A percentile compares a stretch with the other conserved stretches of the same genome.
Evolutionary conservation across 129 eudicot species (phyloP).

Genomic region (Flaveria brownii): DNA sequence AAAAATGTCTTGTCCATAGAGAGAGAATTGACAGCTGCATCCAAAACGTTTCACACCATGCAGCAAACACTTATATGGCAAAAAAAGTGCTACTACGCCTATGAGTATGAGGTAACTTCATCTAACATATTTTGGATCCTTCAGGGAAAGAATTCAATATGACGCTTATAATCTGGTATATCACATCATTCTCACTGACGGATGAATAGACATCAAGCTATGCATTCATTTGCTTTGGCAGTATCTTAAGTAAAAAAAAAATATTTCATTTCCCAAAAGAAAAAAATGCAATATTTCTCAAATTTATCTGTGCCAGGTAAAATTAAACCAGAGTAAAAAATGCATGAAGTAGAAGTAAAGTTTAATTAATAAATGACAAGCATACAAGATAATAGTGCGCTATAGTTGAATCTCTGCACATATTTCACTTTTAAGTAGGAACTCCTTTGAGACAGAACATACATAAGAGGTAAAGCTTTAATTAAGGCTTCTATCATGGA

Average conservation of each 20-base stretch:
- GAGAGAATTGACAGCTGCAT: background rate
- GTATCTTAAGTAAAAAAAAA: background rate
- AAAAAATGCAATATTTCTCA: background rate
- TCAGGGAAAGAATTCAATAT: background rate
- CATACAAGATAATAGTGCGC: background rate
- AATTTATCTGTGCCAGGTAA: no score
- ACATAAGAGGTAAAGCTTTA: background rate
- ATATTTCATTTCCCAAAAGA: background rate
- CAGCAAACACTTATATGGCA: background rate
- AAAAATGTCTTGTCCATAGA: background rate
- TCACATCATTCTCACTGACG: background rate
- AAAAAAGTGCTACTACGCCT: background rate
- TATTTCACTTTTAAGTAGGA: background rate
- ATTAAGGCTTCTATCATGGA: background rate
- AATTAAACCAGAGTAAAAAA: no score
- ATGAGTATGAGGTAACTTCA: conserved; percentile 2
- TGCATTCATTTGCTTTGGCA: background rate
- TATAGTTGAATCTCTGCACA: background rate
- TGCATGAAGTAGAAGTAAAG: background rate
- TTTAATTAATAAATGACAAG: background rate
- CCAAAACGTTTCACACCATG: background rate
- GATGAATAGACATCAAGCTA: background rate
- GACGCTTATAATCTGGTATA: background rate
- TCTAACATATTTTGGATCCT: background rate
- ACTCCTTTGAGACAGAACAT: background rate